phyloP scores from a whole-genome alignment of 1,139 yeast genomes.

The Candida buenavistaensis region DNA sequence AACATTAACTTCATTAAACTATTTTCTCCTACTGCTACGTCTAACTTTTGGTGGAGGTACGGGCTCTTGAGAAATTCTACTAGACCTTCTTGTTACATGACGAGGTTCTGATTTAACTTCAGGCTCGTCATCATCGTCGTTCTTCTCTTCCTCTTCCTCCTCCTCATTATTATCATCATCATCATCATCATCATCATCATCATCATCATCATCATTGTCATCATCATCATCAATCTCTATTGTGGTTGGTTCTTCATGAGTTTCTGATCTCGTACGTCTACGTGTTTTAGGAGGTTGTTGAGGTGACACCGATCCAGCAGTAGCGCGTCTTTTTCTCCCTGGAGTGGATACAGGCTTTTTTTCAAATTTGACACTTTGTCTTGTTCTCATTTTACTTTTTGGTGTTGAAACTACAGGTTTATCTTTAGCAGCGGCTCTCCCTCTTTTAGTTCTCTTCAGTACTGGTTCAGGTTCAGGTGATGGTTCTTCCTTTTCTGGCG shows the following conservation, averaged over 20 bases:
- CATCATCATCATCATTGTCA: too few relatives aligned
- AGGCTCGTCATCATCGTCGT: slow-evolving; percentile 9
- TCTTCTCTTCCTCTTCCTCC: slow-evolving; percentile 11
- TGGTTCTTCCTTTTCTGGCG: too few relatives aligned
- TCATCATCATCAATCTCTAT: too few relatives aligned
- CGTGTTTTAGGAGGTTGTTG: slow-evolving; percentile 19
- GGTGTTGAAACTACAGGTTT: slow-evolving; percentile 13
- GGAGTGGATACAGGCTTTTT: slow-evolving; percentile 14
- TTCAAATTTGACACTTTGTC: slow-evolving; percentile 26
- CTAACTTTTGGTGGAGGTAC: slow-evolving; percentile 20
- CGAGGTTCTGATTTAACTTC: slow-evolving; percentile 10
- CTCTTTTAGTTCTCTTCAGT: slow-evolving; percentile 12
- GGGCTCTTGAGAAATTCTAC: slow-evolving; percentile 15
- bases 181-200: too few relatives aligned
- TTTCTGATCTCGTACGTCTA: slow-evolving; percentile 29
- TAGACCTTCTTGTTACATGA: slow-evolving; percentile 23
- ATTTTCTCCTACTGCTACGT: slow-evolving; percentile 29
- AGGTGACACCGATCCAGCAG: slow-evolving; percentile 12
- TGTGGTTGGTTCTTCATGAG: slow-evolving; percentile 23
- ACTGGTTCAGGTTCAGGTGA: slow-evolving; percentile 1
- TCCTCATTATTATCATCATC: too few relatives aligned
- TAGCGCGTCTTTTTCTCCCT: slow-evolving; percentile 14
- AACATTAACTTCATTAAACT: too few relatives aligned
- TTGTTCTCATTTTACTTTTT: slow-evolving; percentile 27
- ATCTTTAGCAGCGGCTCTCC: slow-evolving; percentile 8